Evolutionary conservation across 2,329 filamentous ascomycete genomes (phyloP).

Genomic region (Cadophora sp.): DNA sequence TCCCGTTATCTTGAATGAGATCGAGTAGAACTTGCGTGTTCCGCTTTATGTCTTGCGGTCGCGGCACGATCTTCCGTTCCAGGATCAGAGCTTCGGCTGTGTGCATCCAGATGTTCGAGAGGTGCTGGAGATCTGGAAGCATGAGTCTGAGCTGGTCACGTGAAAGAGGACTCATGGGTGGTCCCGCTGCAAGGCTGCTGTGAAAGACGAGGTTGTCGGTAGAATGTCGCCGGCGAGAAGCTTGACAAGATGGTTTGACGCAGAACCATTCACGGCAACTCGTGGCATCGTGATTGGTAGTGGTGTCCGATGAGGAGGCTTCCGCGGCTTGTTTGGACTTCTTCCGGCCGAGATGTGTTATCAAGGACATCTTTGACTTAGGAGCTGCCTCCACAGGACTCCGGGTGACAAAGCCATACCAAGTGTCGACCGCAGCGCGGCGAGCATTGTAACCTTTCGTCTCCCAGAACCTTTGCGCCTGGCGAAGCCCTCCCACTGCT

Average conservation of each 20-base stretch:
- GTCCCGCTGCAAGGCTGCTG: slow-evolving; percentile 65
- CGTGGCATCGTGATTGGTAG: slow-evolving; percentile 34
- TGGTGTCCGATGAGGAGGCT: slow-evolving; percentile 34
- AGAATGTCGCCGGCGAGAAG: slow-evolving; percentile 35
- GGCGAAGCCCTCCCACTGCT: slow-evolving; percentile 65
- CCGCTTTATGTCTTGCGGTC: slow-evolving; percentile 65
- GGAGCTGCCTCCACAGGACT: slow-evolving; percentile 47
- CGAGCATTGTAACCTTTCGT: slow-evolving; percentile 69
- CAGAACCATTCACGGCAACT: slow-evolving; percentile 46
- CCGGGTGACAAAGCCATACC: slow-evolving; percentile 60
- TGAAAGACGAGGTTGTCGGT: slow-evolving; percentile 57
- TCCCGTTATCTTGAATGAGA: slow-evolving; percentile 66
- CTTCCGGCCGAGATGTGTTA: slow-evolving; percentile 59
- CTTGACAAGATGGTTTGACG: slow-evolving; percentile 42
- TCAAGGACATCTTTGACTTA: slow-evolving; percentile 59
- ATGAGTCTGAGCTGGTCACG: slow-evolving; percentile 58
- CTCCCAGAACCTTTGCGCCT: slow-evolving; percentile 70
- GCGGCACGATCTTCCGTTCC: slow-evolving; percentile 62
- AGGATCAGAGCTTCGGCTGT: slow-evolving; percentile 69
- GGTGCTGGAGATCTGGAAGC: slow-evolving; percentile 60
- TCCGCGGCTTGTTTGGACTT: slow-evolving; percentile 50
- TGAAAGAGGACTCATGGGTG: slow-evolving; percentile 63
- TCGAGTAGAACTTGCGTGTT: slow-evolving; percentile 68
- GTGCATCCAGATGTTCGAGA: slow-evolving; percentile 67
- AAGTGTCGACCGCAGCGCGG: slow-evolving; percentile 63